phyloP scores from a whole-genome alignment of 345 rosid genomes.

The Populus nigra region DNA sequence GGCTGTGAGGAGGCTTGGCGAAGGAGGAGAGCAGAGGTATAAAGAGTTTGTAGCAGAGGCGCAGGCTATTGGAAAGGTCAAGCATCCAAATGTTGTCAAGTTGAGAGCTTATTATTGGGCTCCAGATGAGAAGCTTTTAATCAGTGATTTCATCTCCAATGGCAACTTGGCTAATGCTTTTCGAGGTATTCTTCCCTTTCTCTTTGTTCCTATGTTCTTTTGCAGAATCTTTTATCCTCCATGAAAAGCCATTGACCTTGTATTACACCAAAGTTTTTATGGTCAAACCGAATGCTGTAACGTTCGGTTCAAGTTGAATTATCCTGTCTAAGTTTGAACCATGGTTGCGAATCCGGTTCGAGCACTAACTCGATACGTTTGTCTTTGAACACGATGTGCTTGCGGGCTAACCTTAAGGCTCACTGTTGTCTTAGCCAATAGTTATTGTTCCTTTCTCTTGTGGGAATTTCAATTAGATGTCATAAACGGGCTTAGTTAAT shows the following conservation, averaged over 20 bases:
- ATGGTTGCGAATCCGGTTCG: neutral
- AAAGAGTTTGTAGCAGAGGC: constrained; percentile 88
- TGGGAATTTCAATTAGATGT: neutral
- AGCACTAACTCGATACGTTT: neutral
- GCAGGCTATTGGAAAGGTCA: constrained; percentile 82
- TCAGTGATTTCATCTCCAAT: constrained; percentile 82
- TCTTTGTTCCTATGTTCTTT: neutral
- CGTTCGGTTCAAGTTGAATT: neutral
- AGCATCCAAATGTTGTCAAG: constrained; percentile 91
- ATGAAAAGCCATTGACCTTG: neutral
- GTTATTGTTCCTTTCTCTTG: neutral
- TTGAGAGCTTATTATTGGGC: constrained; percentile 99
- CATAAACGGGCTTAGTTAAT: constrained; percentile 9
- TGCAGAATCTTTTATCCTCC: neutral
- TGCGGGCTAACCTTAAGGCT: too few species aligned
- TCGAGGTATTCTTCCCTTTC: constrained; percentile 43
- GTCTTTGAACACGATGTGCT: neutral
- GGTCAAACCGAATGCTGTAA: neutral
- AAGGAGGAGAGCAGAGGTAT: constrained; percentile 92
- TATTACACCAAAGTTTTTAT: neutral
- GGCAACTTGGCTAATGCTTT: constrained; percentile 88
- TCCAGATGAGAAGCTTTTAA: constrained; percentile 89
- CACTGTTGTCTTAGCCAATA: neutral
- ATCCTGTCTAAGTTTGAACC: neutral
- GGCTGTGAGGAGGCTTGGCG: constrained; percentile 90